A percentile compares a stretch with the other conserved stretches of the same genome.
phyloP scores from a whole-genome alignment of 1,284 basidiomycete genomes.

The Naganishia liquefaciens region DNA sequence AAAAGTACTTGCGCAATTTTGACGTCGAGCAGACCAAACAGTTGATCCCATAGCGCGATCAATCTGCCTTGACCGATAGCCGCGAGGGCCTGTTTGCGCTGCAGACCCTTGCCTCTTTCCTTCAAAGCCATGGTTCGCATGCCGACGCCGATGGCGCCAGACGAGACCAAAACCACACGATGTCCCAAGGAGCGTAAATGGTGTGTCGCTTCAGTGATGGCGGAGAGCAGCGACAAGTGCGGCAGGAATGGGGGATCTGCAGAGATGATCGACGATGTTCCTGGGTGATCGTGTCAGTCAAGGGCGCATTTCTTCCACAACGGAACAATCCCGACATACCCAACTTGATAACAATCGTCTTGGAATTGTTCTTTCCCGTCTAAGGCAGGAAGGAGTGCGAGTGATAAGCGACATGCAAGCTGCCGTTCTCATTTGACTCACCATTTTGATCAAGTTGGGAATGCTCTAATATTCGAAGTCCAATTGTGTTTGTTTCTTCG shows the following conservation, averaged over 20 bases:
- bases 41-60: constrained; percentile 94
- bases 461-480: too few species aligned
- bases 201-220: constrained; percentile 88
- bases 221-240: constrained; percentile 83
- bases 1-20: constrained; percentile 93
- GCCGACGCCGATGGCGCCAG: constrained; percentile 94
- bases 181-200: constrained; percentile 77
- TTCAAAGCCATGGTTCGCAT: constrained; percentile 85
- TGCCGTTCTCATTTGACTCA: too few species aligned
- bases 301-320: not conserved
- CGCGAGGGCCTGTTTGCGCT: constrained; percentile 92
- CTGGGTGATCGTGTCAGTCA: constrained; percentile 52
- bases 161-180: constrained; percentile 91
- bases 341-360: constrained; percentile 82
- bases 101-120: constrained; percentile 76
- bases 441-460: too few species aligned
- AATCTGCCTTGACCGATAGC: constrained; percentile 95
- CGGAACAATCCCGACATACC: constrained; percentile 56
- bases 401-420: too few species aligned
- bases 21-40: constrained; percentile 89
- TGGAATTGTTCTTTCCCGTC: constrained; percentile 29
- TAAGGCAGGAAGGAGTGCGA: not conserved
- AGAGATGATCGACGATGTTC: constrained; percentile 91
- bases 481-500: too few species aligned
- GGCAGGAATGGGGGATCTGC: constrained; percentile 81